Percentiles rank a stretch among this genome's conserved stretches.
Evolutionary conservation across 352 stramenopile genomes (phyloP).

Genomic region (Globisporangium spiculum): DNA sequence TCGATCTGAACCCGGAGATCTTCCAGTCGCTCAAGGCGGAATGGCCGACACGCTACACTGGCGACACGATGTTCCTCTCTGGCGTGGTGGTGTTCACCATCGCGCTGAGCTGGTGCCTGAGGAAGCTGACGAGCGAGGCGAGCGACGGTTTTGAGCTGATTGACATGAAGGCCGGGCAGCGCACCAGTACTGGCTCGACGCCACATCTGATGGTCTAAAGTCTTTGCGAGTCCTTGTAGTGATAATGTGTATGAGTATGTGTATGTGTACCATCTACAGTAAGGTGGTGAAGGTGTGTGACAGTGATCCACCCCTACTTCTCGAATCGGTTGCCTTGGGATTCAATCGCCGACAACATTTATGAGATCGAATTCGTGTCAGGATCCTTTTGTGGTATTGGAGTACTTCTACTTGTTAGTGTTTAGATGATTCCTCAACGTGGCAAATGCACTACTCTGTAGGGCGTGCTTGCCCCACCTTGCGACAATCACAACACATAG

Average conservation of each 20-base stretch:
- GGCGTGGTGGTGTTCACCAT: slow-evolving; percentile 2
- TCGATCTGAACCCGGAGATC: slow-evolving; percentile 14
- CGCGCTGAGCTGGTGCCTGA: slow-evolving; percentile 9
- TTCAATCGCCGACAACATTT: no score
- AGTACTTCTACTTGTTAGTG: no score
- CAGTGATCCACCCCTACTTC: not conserved
- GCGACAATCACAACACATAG: no score
- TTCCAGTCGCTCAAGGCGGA: slow-evolving; percentile 14
- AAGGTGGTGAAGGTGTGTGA: not conserved
- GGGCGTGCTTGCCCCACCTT: no score
- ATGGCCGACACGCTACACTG: slow-evolving; percentile 11
- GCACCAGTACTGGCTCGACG: not conserved
- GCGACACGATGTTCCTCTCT: slow-evolving; percentile 1
- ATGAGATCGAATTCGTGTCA: no score
- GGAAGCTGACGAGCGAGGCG: not conserved
- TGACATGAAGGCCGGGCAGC: slow-evolving; percentile 5
- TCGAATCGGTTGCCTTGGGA: no score
- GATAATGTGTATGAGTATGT: not conserved
- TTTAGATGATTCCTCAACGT: no score
- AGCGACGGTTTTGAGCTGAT: slow-evolving; percentile 16
- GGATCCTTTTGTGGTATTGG: no score
- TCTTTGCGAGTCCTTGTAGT: not conserved
- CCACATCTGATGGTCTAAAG: not conserved
- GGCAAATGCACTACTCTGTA: no score
- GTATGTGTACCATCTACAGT: not conserved